Percentiles rank a stretch among this genome's conserved stretches.
phyloP scores from a whole-genome alignment of 345 rosid species.

The Anacardium occidentale region DNA sequence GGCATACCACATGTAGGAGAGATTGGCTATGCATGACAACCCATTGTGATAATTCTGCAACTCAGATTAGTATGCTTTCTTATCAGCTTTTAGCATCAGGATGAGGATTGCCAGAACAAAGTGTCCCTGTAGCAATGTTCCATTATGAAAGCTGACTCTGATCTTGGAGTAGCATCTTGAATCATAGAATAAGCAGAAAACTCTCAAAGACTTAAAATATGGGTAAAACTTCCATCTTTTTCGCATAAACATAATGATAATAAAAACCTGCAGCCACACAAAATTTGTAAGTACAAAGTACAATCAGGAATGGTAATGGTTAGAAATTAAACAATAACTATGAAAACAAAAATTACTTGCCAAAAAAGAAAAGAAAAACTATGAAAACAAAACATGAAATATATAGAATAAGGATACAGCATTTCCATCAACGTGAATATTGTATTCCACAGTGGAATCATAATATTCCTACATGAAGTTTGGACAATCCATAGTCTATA shows the following conservation, averaged over 20 bases:
- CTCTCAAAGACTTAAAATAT: constrained; percentile 7
- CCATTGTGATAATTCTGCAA: constrained; percentile 72
- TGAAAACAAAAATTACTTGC: no score
- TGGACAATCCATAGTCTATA: not conserved
- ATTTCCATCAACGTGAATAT: not conserved
- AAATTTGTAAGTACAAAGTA: not conserved
- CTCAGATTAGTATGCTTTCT: constrained; percentile 53
- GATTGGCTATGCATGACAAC: constrained; percentile 41
- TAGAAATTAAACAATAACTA: not conserved
- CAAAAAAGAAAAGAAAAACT: no score
- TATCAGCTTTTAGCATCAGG: constrained; percentile 74
- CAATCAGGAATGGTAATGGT: constrained; percentile 8
- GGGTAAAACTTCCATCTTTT: not conserved
- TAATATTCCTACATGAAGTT: not conserved
- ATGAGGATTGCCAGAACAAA: constrained; percentile 67
- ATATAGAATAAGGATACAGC: not conserved
- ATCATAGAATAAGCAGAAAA: constrained; percentile 1
- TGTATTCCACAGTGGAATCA: not conserved
- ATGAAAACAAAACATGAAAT: no score
- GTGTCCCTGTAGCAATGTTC: constrained; percentile 66
- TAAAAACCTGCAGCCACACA: not conserved
- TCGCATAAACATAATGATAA: not conserved
- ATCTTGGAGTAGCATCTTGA: constrained; percentile 15
- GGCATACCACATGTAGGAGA: not conserved
- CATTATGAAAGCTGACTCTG: constrained; percentile 31